Conservation (phyloP, 129 eudicot genomes). For the Artemisia annua region DNA sequence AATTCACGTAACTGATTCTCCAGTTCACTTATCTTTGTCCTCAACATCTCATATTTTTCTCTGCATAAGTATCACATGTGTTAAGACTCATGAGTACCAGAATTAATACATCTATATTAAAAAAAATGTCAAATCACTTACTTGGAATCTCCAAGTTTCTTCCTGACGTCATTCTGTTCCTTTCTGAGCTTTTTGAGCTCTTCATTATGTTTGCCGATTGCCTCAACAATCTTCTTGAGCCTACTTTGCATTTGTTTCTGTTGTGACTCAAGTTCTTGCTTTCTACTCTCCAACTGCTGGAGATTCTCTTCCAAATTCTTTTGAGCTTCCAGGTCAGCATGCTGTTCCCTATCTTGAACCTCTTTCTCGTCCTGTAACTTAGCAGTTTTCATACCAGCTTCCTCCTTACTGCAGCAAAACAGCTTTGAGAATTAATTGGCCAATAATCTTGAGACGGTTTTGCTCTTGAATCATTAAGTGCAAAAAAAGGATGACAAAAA, state of each 20-base stretch:
- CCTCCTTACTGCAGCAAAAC: slow-evolving; percentile 78
- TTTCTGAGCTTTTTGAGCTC: slow-evolving; percentile 64
- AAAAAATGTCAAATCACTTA: slow-evolving; percentile 28
- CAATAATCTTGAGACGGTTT: not conserved
- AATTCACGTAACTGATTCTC: slow-evolving; percentile 85
- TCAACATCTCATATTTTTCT: slow-evolving; percentile 65
- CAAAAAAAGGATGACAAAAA: too few species aligned
- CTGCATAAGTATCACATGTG: slow-evolving; percentile 40
- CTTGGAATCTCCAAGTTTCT: slow-evolving; percentile 70
- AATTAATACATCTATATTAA: not conserved
- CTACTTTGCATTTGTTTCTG: slow-evolving; percentile 84
- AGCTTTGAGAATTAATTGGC: slow-evolving; percentile 1
- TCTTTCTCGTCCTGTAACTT: slow-evolving; percentile 91
- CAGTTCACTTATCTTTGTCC: slow-evolving; percentile 62
- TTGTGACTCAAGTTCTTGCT: slow-evolving; percentile 84
- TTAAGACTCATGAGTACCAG: not conserved
- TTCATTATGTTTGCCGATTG: slow-evolving; percentile 72
- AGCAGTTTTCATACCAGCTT: slow-evolving; percentile 91
- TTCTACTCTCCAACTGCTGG: slow-evolving; percentile 80
- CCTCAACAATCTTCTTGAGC: slow-evolving; percentile 61
- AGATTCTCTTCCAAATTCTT: slow-evolving; percentile 88
- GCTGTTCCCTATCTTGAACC: slow-evolving; percentile 89
- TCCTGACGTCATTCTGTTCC: slow-evolving; percentile 77
- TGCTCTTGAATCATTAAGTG: slow-evolving; percentile 4
- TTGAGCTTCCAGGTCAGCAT: slow-evolving; percentile 80